Percentiles rank a stretch among this genome's conserved stretches.
Evolutionary conservation across 176 grass and related monocot genomes (phyloP).

Genomic region (Eleusine coracana): DNA sequence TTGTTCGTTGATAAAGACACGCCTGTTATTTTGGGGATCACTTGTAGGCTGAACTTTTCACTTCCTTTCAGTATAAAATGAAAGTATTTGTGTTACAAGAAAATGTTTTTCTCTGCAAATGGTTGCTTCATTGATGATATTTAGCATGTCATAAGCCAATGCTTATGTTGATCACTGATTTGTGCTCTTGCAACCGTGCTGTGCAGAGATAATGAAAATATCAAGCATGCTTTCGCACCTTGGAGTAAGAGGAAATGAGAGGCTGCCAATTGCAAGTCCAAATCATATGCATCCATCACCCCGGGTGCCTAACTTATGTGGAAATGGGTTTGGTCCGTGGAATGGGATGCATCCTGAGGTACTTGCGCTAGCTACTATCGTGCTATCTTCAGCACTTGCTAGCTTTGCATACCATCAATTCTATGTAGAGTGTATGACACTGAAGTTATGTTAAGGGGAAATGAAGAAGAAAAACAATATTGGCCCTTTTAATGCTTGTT

Average conservation of each 20-base stretch:
- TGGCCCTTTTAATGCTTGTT: not conserved
- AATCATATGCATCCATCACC: constrained; percentile 55
- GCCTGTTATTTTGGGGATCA: not conserved
- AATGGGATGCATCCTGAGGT: constrained; percentile 60
- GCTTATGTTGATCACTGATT: not conserved
- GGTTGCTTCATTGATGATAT: not conserved
- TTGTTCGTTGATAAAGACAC: constrained; percentile 30
- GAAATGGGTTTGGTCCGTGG: constrained; percentile 58
- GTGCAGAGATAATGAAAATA: constrained; percentile 67
- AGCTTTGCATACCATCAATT: not conserved
- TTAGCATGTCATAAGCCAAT: not conserved
- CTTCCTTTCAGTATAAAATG: constrained; percentile 5
- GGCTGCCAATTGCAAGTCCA: constrained; percentile 51
- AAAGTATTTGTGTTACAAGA: constrained; percentile 1
- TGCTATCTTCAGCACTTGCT: not conserved
- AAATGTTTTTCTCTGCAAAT: not conserved
- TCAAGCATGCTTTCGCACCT: constrained; percentile 57
- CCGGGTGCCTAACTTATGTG: constrained; percentile 51
- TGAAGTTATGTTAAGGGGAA: not conserved
- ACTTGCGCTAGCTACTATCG: constrained; percentile 19
- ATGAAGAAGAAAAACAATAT: not conserved
- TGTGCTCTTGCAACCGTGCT: constrained; percentile 10
- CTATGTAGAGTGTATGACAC: not conserved
- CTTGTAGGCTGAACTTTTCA: constrained; percentile 3
- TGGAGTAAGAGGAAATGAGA: constrained; percentile 52